Conservation (phyloP, 768 basidiomycete species). For the Obba rivulosa region DNA sequence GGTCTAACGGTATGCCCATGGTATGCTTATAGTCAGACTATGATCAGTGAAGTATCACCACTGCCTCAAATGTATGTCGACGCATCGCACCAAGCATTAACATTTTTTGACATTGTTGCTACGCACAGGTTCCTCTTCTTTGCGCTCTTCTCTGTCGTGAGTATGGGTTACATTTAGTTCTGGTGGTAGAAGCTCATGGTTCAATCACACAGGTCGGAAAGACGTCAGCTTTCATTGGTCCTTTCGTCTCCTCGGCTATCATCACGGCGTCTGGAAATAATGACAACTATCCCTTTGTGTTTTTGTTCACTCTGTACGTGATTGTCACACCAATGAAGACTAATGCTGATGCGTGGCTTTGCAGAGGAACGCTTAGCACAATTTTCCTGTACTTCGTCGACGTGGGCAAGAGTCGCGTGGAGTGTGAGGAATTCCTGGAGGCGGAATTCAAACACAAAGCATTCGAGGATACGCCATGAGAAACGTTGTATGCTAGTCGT, state of each 20-base stretch:
- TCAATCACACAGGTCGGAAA: slow-evolving; percentile 49
- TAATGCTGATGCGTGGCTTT: neutral
- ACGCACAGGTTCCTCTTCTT: slow-evolving; percentile 60
- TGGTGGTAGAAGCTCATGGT: neutral
- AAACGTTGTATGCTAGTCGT: too few species aligned
- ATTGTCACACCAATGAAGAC: neutral
- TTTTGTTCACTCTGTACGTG: slow-evolving; percentile 54
- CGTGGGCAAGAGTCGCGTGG: slow-evolving; percentile 55
- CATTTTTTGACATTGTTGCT: neutral
- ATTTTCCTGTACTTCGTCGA: slow-evolving; percentile 60
- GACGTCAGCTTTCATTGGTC: slow-evolving; percentile 73
- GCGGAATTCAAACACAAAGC: slow-evolving; percentile 45
- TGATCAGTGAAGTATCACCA: slow-evolving; percentile 78
- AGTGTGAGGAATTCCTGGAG: slow-evolving; percentile 56
- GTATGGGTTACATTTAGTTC: slow-evolving; percentile 5
- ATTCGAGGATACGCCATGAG: slow-evolving; percentile 21
- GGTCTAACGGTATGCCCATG: slow-evolving; percentile 73
- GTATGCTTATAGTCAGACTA: slow-evolving; percentile 79
- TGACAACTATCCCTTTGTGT: slow-evolving; percentile 72
- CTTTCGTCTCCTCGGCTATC: slow-evolving; percentile 69
- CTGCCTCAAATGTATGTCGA: slow-evolving; percentile 57
- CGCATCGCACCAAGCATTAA: neutral
- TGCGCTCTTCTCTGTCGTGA: slow-evolving; percentile 66
- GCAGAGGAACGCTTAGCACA: slow-evolving; percentile 47
- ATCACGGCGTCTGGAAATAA: slow-evolving; percentile 65